phyloP scores from a whole-genome alignment of 1,284 basidiomycete genomes.

The Leccinum subrobustum region DNA sequence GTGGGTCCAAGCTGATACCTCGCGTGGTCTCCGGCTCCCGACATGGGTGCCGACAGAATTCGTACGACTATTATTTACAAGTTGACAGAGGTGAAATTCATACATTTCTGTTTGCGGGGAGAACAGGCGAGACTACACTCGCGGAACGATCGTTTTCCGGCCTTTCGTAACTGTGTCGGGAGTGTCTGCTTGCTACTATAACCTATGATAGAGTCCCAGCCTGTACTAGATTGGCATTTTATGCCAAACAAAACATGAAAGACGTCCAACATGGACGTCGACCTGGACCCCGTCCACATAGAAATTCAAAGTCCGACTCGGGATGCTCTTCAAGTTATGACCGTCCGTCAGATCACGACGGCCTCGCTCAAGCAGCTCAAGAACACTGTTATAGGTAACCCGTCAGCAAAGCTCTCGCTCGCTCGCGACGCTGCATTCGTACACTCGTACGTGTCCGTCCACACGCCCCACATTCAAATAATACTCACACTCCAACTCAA shows the following conservation, averaged over 20 bases:
- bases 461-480: background rate
- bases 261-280: no score
- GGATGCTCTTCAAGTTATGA: slow-evolving; percentile 30
- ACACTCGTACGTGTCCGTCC: slow-evolving; percentile 42
- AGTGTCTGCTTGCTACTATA: no score
- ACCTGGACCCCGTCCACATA: no score
- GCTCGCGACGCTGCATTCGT: slow-evolving; percentile 55
- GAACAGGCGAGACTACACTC: no score
- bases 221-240: background rate
- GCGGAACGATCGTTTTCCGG: no score
- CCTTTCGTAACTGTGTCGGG: no score
- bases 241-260: no score
- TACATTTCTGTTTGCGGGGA: no score
- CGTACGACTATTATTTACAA: background rate
- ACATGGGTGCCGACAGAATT: background rate
- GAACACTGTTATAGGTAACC: slow-evolving; percentile 74
- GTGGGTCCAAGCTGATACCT: background rate
- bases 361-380: slow-evolving; percentile 59
- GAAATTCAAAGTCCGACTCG: background rate
- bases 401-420: slow-evolving; percentile 59
- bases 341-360: slow-evolving; percentile 38
- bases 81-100: no score
- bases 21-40: slow-evolving; percentile 14
- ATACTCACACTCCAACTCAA: slow-evolving; percentile 24
- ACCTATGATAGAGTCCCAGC: no score